Conservation (phyloP, 768 basidiomycete genomes). For the Trametes coccinea region DNA sequence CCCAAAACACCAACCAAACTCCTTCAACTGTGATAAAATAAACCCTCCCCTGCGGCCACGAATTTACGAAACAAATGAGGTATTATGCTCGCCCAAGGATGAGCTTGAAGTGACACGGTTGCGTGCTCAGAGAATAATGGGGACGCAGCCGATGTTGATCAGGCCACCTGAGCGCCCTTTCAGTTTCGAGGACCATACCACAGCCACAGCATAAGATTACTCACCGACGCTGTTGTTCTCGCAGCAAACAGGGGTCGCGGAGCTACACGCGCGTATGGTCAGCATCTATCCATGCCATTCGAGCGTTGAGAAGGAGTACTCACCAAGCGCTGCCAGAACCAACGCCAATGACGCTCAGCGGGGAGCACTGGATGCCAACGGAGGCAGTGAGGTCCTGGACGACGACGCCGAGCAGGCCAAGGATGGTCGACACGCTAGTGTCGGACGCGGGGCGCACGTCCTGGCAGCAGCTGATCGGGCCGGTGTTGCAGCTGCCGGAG, state of each 20-base stretch:
- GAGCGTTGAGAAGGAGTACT: not conserved
- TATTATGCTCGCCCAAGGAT: no score
- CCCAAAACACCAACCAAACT: no score
- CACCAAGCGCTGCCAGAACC: slow-evolving; percentile 11
- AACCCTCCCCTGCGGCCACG: no score
- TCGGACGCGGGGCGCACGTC: slow-evolving; percentile 4
- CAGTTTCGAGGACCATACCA: no score
- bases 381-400: slow-evolving; percentile 20
- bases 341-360: slow-evolving; percentile 19
- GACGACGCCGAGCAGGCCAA: slow-evolving; percentile 21
- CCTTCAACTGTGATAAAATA: no score
- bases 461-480: slow-evolving; percentile 19
- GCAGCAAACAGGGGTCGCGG: slow-evolving; percentile 17
- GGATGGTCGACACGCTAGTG: not conserved
- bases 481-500: slow-evolving; percentile 15
- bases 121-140: slow-evolving; percentile 3
- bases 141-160: slow-evolving; percentile 20
- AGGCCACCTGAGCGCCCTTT: slow-evolving; percentile 4
- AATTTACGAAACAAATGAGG: no score
- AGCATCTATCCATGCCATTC: not conserved
- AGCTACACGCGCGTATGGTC: not conserved
- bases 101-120: no score
- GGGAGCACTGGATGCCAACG: slow-evolving; percentile 25
- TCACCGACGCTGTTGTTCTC: slow-evolving; percentile 11
- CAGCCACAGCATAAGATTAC: not conserved